Evolutionary conservation across 106 monocot genomes (phyloP), one percentile per base, ranked within the genome.

Genomic region (Dioscorea alata): DNA sequence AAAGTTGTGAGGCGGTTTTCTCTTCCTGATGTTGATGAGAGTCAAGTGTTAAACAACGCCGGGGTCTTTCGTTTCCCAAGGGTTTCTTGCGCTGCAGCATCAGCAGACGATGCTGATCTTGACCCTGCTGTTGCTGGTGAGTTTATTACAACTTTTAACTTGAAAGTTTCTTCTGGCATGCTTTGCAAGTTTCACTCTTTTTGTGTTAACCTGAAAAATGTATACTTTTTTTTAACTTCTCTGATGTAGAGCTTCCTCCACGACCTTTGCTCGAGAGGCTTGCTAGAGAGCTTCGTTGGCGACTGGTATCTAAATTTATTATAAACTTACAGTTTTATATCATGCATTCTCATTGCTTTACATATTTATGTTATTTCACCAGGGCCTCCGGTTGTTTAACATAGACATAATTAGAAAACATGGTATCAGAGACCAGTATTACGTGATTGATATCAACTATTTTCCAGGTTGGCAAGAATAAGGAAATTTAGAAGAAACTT

Each of bases 381-480:
- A 94, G 94, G 94, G 94, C 56, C 82, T 94, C 42, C 76, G 83
- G 49, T 68, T 94, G 66, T 94, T 94, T 78, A 94, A 94, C 74
- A 85, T 94, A 56, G 94, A 94, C 76, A 87, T 94, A 33, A 94
- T 94, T 62, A 84, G 94, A 70, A 84, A 94, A 74, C 90, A 79
- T 75, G 90, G 90, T 12, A 85, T 82, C 34, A 80, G 68, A 61
- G 86, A 94, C 57, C 75, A 72, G 51, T 94, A 80, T 66, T 90
- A 94, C 73, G 90, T 94, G 51, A 90, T 94, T 52, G 94, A 94
- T 60, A 94, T 94, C 73, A 94, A 94, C 73, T 94, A 94, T 72
- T 94, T 94, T 74, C 94, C 94, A 16, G 94, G 94, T 49, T 73
- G 63, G 78, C 76, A 33, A 57, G 64, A 21, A 65, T 35, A 10